Percentiles rank a stretch among this genome's conserved stretches.
Evolutionary conservation across 495 filamentous ascomycete genomes (phyloP).

Genomic region (Xylaria intraflava): DNA sequence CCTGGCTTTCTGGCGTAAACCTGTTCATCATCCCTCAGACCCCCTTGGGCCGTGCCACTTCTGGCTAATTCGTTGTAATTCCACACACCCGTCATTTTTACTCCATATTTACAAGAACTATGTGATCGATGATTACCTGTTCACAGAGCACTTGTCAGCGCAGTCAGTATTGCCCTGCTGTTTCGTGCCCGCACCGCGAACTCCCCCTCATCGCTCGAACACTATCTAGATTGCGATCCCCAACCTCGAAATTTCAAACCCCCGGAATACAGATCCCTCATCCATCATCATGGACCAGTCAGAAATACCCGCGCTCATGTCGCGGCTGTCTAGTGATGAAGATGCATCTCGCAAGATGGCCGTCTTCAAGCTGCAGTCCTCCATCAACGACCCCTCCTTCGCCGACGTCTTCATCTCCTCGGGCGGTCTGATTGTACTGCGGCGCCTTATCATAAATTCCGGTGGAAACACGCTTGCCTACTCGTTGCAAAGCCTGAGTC

Average conservation of each 20-base stretch:
- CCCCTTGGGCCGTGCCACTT: not conserved
- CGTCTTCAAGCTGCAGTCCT: constrained; percentile 91
- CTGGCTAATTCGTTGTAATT: not conserved
- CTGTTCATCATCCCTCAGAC: too few species aligned
- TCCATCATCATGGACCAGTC: constrained; percentile 42
- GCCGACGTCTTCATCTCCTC: constrained; percentile 91
- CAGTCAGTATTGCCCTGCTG: not conserved
- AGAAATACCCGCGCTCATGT: constrained; percentile 50
- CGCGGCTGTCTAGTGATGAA: constrained; percentile 51
- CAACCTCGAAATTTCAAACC: not conserved
- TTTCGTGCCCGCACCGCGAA: not conserved
- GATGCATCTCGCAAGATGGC: constrained; percentile 98
- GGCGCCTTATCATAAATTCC: constrained; percentile 72
- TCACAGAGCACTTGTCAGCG: not conserved
- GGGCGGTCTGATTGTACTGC: constrained; percentile 74
- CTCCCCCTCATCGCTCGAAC: not conserved
- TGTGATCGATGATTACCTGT: too few species aligned
- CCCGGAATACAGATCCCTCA: not conserved
- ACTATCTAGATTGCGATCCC: not conserved
- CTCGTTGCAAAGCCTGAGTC: constrained; percentile 76
- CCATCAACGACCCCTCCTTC: constrained; percentile 92
- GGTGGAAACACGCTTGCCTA: constrained; percentile 94
- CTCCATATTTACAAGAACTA: not conserved
- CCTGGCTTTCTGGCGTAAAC: too few species aligned
- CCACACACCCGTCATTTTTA: not conserved